These are phyloP conservation scores for Trapa incisa DNA, from an alignment of 345 rosid species.

Conservation along the genomic window DNA sequence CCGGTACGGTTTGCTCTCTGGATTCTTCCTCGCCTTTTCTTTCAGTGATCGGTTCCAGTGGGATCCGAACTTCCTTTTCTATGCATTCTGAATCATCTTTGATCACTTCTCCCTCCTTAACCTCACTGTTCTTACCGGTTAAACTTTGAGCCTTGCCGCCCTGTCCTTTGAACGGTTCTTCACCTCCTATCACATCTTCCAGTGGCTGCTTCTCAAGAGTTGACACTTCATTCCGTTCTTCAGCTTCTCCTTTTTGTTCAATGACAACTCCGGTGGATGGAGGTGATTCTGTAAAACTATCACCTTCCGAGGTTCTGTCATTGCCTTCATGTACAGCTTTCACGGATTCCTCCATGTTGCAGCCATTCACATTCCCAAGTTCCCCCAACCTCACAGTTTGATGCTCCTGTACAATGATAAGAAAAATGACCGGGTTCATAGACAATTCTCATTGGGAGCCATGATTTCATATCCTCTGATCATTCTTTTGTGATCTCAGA, in stretches of 20 bases:
- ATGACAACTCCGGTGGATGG: conserved; percentile 19
- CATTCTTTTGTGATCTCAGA: neutral
- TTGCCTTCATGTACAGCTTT: conserved; percentile 11
- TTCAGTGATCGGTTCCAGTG: neutral
- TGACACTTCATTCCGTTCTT: conserved; percentile 11
- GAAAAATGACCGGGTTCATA: neutral
- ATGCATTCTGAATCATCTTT: conserved; percentile 1
- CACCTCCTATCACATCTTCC: neutral
- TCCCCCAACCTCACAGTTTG: conserved; percentile 9
- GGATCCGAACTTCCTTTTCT: conserved; percentile 6
- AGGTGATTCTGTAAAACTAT: conserved; percentile 25
- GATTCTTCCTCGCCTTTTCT: conserved; percentile 2
- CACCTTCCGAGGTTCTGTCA: conserved; percentile 21
- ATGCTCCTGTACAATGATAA: neutral
- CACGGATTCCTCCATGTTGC: conserved; percentile 13
- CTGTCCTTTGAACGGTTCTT: neutral
- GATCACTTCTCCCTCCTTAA: neutral
- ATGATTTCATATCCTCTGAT: neutral
- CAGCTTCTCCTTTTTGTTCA: conserved; percentile 16
- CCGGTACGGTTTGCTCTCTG: neutral
- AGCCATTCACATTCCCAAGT: conserved; percentile 14
- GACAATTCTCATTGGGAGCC: neutral
- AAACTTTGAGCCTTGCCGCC: neutral
- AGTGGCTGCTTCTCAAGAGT: conserved; percentile 9
- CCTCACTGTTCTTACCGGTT: conserved; percentile 6